Evolutionary conservation across 2,329 filamentous ascomycete species (phyloP).

Genomic region (Ceratocystis lukuohia): DNA sequence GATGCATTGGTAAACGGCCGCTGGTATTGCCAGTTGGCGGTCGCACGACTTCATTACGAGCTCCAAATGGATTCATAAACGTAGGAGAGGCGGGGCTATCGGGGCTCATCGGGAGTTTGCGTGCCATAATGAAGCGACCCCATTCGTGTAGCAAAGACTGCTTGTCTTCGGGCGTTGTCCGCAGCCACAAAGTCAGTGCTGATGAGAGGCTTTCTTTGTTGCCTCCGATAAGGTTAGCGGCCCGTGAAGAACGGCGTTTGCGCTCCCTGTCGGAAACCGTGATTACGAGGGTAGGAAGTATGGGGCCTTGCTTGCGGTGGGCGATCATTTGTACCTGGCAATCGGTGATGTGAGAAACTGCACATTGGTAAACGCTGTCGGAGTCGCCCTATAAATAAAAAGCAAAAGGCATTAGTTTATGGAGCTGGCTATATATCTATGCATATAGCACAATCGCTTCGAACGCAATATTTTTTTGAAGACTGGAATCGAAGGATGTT

Average conservation of each 20-base stretch:
- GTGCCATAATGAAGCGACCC: constrained; percentile 39
- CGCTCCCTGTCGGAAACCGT: constrained; percentile 47
- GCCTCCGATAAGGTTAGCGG: constrained; percentile 40
- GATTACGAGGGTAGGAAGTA: constrained; percentile 46
- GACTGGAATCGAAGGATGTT: background rate
- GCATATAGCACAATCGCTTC: no score
- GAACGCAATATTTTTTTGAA: no score
- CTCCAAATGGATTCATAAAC: constrained; percentile 41
- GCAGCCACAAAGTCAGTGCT: constrained; percentile 42
- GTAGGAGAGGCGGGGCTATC: constrained; percentile 40
- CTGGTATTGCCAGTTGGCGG: constrained; percentile 33
- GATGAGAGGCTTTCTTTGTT: constrained; percentile 33
- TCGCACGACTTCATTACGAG: constrained; percentile 31
- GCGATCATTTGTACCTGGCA: constrained; percentile 46
- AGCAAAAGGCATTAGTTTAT: background rate
- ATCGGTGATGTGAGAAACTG: constrained; percentile 38
- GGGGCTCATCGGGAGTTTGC: constrained; percentile 35
- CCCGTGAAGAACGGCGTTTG: constrained; percentile 51
- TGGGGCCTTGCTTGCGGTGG: constrained; percentile 48
- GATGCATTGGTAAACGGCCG: constrained; percentile 29
- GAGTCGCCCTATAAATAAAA: constrained; percentile 33
- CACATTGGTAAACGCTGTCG: constrained; percentile 42
- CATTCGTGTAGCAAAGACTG: constrained; percentile 44
- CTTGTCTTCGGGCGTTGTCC: constrained; percentile 37
- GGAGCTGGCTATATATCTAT: background rate